These are phyloP conservation scores for Vitis hybrid DNA, from an alignment of 177 flowering plant genomes.

Conservation along the genomic window DNA sequence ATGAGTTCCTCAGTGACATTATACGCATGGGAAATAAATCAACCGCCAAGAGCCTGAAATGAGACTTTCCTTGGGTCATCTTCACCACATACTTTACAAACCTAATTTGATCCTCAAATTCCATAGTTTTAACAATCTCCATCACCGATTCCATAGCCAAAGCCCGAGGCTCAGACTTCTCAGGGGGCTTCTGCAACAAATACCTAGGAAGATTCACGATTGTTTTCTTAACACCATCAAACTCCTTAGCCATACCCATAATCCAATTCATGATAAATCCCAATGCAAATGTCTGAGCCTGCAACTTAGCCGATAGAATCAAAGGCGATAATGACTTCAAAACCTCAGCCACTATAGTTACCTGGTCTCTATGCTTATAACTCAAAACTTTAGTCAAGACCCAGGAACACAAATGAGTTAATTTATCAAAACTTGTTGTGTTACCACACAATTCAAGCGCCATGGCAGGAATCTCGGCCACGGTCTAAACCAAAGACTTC, in stretches of 20 bases:
- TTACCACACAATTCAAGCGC: conserved; percentile 39
- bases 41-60: conserved; percentile 68
- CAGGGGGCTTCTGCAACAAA: conserved; percentile 73
- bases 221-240: conserved; percentile 55
- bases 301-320: conserved; percentile 59
- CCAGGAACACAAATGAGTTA: conserved; percentile 47
- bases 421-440: conserved; percentile 21
- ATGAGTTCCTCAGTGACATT: conserved; percentile 42
- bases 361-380: conserved; percentile 69
- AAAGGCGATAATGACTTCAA: conserved; percentile 58
- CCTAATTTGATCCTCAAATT: conserved; percentile 52
- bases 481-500: conserved; percentile 70
- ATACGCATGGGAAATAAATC: conserved; percentile 60
- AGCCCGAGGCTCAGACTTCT: conserved; percentile 80
- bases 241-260: conserved; percentile 35
- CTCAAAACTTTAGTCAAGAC: conserved; percentile 53
- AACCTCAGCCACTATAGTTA: conserved; percentile 57
- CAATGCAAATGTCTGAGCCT: conserved; percentile 55
- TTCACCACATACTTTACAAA: conserved; percentile 76
- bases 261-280: conserved; percentile 52
- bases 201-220: conserved; percentile 68
- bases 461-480: conserved; percentile 57
- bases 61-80: conserved; percentile 71
- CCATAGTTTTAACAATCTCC: conserved; percentile 68
- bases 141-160: conserved; percentile 77